Evolutionary conservation across 768 basidiomycete genomes (phyloP).

Genomic region (Boletus subparvulus): DNA sequence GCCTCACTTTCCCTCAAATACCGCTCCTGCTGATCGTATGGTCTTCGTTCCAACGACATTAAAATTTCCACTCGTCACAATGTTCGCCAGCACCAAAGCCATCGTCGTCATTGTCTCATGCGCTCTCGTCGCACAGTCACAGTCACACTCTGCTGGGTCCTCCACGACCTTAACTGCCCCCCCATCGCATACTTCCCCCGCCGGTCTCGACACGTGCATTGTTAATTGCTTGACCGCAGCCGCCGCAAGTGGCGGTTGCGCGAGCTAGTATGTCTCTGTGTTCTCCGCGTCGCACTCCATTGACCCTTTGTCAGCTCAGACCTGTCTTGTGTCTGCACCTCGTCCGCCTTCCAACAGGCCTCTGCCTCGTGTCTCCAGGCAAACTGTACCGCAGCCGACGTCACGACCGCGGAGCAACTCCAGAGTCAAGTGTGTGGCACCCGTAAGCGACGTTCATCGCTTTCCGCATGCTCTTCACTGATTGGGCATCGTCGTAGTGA

Average conservation of each 20-base stretch:
- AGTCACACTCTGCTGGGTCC: conserved; percentile 2
- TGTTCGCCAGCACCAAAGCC: conserved; percentile 20
- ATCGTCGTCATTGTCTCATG: conserved; percentile 15
- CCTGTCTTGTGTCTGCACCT: conserved; percentile 41
- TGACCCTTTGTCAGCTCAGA: conserved; percentile 33
- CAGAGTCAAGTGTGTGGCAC: conserved; percentile 35
- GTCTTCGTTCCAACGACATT: neutral
- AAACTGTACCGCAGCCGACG: conserved; percentile 36
- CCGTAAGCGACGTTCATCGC: conserved; percentile 1
- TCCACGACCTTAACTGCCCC: neutral
- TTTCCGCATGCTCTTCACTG: neutral
- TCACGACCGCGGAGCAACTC: conserved; percentile 30
- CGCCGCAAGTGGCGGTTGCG: neutral
- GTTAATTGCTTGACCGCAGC: conserved; percentile 1
- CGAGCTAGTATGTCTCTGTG: conserved; percentile 13
- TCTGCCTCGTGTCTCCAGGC: conserved; percentile 33
- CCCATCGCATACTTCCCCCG: conserved; percentile 5
- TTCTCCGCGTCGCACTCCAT: neutral
- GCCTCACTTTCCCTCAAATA: conserved; percentile 13
- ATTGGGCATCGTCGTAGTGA: neutral
- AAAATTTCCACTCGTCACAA: neutral
- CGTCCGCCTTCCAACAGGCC: conserved; percentile 35
- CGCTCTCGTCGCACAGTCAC: conserved; percentile 21
- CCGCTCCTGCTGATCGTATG: neutral
- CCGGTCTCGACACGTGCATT: conserved; percentile 12